Conservation (phyloP, 108 stramenopile species). For the Nannochloropsis granulata region DNA sequence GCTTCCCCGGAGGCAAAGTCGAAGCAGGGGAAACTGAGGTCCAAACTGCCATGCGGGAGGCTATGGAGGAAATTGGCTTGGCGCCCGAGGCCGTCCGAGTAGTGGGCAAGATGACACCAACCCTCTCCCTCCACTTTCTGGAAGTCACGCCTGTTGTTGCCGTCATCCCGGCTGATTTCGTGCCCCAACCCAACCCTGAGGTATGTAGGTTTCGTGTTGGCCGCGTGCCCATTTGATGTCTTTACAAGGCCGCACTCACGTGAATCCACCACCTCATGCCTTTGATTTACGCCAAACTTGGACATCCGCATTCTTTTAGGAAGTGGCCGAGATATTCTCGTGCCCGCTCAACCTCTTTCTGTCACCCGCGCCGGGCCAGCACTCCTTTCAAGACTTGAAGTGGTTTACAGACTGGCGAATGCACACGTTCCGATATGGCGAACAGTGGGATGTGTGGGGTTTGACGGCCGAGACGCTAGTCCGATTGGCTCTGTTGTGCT, state of each 20-base stretch:
- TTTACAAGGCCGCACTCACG: too few relatives aligned
- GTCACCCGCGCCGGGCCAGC: neutral
- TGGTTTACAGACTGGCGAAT: neutral
- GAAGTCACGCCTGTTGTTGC: neutral
- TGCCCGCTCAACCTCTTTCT: neutral
- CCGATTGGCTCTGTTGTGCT: neutral
- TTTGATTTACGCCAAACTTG: neutral
- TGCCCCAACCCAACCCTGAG: neutral
- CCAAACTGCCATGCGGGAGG: neutral
- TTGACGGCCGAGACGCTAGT: neutral
- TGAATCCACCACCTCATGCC: neutral
- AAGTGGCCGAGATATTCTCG: neutral
- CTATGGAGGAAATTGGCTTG: neutral
- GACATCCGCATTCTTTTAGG: neutral
- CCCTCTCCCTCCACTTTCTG: neutral
- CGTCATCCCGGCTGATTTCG: neutral
- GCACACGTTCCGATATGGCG: neutral
- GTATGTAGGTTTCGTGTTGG: neutral
- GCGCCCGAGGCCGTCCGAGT: neutral
- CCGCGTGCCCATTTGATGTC: too few relatives aligned
- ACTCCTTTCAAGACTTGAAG: neutral
- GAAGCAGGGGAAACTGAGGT: neutral
- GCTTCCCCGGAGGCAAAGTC: neutral
- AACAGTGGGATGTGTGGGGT: neutral
- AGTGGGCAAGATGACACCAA: neutral